Base-by-base conservation (phyloP, 179 eudicot species). In the Carnegiea gigantea region DNA sequence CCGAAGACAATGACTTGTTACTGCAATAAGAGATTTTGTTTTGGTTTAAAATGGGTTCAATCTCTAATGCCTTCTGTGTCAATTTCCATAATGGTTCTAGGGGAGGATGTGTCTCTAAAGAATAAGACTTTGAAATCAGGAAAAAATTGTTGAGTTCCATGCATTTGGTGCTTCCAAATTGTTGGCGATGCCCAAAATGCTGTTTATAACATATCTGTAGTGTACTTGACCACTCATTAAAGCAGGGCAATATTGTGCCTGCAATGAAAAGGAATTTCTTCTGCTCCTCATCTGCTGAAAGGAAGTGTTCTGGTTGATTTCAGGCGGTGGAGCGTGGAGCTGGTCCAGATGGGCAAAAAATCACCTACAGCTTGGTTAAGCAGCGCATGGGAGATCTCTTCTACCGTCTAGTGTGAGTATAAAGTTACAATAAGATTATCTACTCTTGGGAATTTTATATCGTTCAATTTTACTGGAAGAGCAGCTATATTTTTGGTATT, bases 261-360 rank as follows among this genome's bases (percentile, higher is more conserved):
- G 3, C 36, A 33, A 33, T 33, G 36, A 33, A 33, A 33, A 33
- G 36, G 36, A 33, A 33, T 33, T 33, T 33, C 36, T 33, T 33
- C 2, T 33, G 36, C 36, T 33, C 36, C 36, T 33, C 36, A 1
- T 33, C 36, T 33, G 36, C 36, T 33, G 36, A 33, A 26, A 26
- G 71, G 67, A 60, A 53, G 17, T 65, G 62, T 78, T 76, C 33
- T 68, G 80, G 51, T 64, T 77, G 70, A 75, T 81, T 86, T 78
- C 91, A 96, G 99, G 92, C 98, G 0, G 99, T 96, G 82, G 98
- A 95, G 87, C 92, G 99, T 28, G 98, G 90, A 78, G 99, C 99
- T 91, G 99, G 99, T 77, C 87, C 93, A 89, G 99, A 96, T 84
- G 99, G 99, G 72, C 98, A 94, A 85, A 94, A 89, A 87, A 89